A percentile compares a stretch with the other conserved stretches of the same genome.
These are phyloP conservation scores for Bimuria novae-zelandiae DNA, from an alignment of 2,329 filamentous ascomycete species.

Conservation along the genomic window DNA sequence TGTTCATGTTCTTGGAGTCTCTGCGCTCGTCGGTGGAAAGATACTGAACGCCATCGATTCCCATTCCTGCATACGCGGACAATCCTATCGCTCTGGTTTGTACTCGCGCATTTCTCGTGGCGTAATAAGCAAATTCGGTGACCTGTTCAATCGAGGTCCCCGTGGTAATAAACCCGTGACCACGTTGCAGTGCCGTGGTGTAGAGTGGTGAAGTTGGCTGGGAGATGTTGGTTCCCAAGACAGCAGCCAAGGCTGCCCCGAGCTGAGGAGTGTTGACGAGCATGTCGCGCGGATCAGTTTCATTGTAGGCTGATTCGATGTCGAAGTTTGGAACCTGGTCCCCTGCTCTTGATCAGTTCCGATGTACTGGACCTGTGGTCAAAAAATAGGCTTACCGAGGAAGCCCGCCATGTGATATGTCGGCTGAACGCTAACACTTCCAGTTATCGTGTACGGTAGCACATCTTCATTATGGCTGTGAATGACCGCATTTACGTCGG, in stretches of 20 bases:
- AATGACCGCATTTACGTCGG: slow-evolving; percentile 43
- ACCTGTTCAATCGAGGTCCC: slow-evolving; percentile 43
- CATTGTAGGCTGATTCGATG: slow-evolving; percentile 20
- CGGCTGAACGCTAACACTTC: slow-evolving; percentile 19
- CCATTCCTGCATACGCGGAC: slow-evolving; percentile 13
- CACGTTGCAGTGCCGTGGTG: slow-evolving; percentile 43
- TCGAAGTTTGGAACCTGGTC: slow-evolving; percentile 32
- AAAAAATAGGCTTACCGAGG: slow-evolving; percentile 14
- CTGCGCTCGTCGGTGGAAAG: slow-evolving; percentile 38
- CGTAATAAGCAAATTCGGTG: slow-evolving; percentile 47
- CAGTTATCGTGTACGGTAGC: slow-evolving; percentile 36
- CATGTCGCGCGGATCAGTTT: slow-evolving; percentile 24
- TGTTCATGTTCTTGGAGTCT: slow-evolving; percentile 41
- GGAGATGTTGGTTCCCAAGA: slow-evolving; percentile 24
- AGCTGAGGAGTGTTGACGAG: slow-evolving; percentile 27
- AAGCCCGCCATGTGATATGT: slow-evolving; percentile 47
- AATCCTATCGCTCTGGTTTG: slow-evolving; percentile 40
- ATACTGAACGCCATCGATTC: slow-evolving; percentile 30
- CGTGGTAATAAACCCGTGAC: slow-evolving; percentile 48
- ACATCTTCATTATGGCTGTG: slow-evolving; percentile 47
- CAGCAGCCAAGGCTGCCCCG: slow-evolving; percentile 26
- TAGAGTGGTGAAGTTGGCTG: slow-evolving; percentile 28
- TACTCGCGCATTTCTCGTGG: slow-evolving; percentile 39
- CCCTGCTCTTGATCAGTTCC: slow-evolving; percentile 9
- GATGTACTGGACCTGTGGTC: not conserved